Evolutionary conservation across 2,329 filamentous ascomycete genomes (phyloP), one percentile per base, ranked within the genome.

Genomic region (Sordariomycetes sp.): DNA sequence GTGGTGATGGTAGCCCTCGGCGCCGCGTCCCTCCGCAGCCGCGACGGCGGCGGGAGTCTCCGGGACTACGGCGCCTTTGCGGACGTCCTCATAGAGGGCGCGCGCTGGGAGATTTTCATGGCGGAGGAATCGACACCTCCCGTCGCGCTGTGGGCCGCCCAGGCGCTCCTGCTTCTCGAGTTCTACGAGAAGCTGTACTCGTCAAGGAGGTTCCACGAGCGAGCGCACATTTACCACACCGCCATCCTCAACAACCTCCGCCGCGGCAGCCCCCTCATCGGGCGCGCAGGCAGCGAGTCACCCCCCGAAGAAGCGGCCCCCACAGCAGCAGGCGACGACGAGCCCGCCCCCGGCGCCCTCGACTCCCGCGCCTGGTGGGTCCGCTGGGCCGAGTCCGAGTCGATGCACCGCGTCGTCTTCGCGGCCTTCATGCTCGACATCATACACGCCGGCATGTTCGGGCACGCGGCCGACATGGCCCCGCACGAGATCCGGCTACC

Each of bases 111-210:
- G 65, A 87, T 96, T 17, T 84, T 95, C 62, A 88, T 86, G 63
- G 83, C 90, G 60, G 82, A 85, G 10, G 89, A 95, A 64, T 92
- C 92, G 62, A 78, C 85, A 20, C 89, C 91, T 0, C 89, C 90
- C 0, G 89, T 90, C 0, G 88, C 88, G 62, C 72, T 96, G 2
- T 95, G 90, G 89, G 85, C 94, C 1, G 92, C 94, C 61, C 90
- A 96, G 66, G 85, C 90, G 0, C 72, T 95, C 52, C 71, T 96
- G 1, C 75, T 96, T 3, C 74, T 96, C 1, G 91, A 96, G 67
- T 81, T 91, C 4, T 95, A 92, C 64, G 90, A 96, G 72, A 96
- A 95, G 76, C 87, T 95, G 80, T 94, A 89, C 67, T 89, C 88
- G 1, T 90, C 89, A 0, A 79, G 89, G 50, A 80, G 82, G 17